Evolutionary conservation across 371 early-diverging fungal species (phyloP), one percentile per base, ranked within the genome.

Genomic region (Mucor ambiguus): DNA sequence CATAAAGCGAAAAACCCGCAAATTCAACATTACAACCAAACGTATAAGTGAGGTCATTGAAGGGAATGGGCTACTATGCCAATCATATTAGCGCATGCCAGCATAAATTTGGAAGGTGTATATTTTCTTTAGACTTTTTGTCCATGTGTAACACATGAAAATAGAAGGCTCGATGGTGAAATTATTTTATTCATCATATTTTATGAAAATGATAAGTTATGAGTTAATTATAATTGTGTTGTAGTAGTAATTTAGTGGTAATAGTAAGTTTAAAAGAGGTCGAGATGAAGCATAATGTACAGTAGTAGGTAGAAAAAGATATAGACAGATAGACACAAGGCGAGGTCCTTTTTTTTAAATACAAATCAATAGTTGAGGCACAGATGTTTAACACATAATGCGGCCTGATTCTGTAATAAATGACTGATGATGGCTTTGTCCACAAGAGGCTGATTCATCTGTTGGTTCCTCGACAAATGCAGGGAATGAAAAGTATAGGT

Each of bases 401-500:
- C 64, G 70, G 30, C 35, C 65, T 20, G 70, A 61, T 49, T 65
- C 62, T 38, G 44, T 43, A 44, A 60, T 61, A 26, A 55, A 70
- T 28, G 60, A 58, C 29, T 46, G 58, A 24, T 58, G 52, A 26
- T 48, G 43, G 33, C 59, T 59, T 48, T 61, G 62, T 5, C 44
- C 58, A 43, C 66, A 70, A 49, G 71, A 49, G 62, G 57, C 14
- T 52, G 64, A 64, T 48, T 61, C 61, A 20, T 46, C 44, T 20
- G 48, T 48, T 54, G 52, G 35, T 24, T 72, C 72, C 32, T 68
- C 69, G 12, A 52, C 28, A 54, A 65, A 72, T 28, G 68, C 72
- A 62, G 72, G 72, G 49, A 72, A 72, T 16, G 72, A 72, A 37
- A 68, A 72, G 41, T 72, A 72, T 11, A 72, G 37, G 54, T 72